Percentiles rank a stretch among this genome's conserved stretches.
Evolutionary conservation across 345 rosid genomes (phyloP).

Genomic region (Eucalyptus sideroxylon): DNA sequence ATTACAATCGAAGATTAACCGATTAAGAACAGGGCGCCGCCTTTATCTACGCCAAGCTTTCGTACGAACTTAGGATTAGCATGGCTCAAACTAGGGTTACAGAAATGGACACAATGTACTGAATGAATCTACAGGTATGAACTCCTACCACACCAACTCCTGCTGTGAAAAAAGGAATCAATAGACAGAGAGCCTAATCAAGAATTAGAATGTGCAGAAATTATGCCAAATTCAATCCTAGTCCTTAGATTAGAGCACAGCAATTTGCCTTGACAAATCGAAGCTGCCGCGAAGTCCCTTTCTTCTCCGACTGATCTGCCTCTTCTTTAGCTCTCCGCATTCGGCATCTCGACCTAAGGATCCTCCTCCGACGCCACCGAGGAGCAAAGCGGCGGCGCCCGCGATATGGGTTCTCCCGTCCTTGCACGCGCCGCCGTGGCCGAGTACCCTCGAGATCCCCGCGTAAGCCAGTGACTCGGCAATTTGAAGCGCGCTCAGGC

Average conservation of each 20-base stretch:
- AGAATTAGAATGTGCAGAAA: background rate
- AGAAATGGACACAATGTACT: background rate
- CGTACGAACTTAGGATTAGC: background rate
- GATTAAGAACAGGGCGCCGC: background rate
- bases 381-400: background rate
- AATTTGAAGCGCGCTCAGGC: conserved; percentile 28
- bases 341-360: background rate
- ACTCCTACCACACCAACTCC: background rate
- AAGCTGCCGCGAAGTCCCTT: background rate
- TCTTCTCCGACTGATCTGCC: background rate
- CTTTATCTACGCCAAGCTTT: background rate
- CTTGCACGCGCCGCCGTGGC: conserved; percentile 27
- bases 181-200: background rate
- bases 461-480: conserved; percentile 40
- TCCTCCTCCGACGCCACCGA: background rate
- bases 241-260: background rate
- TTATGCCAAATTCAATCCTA: background rate
- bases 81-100: background rate
- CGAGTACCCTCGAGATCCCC: conserved; percentile 41
- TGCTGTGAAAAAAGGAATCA: background rate
- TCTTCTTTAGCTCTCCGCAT: background rate
- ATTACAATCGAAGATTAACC: background rate
- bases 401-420: background rate
- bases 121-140: background rate
- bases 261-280: background rate